Conservation (phyloP, 2,329 filamentous ascomycete genomes). For the Curvularia sp. region DNA sequence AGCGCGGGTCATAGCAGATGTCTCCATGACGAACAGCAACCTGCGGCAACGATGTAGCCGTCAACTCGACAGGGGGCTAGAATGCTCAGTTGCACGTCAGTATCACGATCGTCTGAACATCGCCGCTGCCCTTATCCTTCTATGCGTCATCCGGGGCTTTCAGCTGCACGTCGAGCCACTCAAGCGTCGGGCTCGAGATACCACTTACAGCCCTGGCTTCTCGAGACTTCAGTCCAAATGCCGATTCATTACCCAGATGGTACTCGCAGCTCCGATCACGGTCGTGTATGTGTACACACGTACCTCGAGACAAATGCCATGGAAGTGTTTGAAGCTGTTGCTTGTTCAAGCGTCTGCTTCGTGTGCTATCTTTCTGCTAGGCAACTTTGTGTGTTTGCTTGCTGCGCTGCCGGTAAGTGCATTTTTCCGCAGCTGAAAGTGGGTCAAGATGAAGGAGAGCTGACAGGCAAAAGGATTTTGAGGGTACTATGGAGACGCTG, state of each 20-base stretch:
- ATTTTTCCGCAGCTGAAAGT: background rate
- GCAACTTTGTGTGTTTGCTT: slow-evolving; percentile 9
- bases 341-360: background rate
- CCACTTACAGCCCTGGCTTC: slow-evolving; percentile 10
- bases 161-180: slow-evolving; percentile 6
- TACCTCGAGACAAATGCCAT: background rate
- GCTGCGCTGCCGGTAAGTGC: slow-evolving; percentile 10
- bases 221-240: background rate
- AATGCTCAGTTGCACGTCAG: background rate
- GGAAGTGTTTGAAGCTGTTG: background rate
- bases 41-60: background rate
- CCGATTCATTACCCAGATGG: background rate
- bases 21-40: background rate
- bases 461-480: slow-evolving; percentile 1
- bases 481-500: slow-evolving; percentile 4
- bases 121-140: background rate
- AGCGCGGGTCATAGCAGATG: background rate
- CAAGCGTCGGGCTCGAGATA: background rate
- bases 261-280: slow-evolving; percentile 11
- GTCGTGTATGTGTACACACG: slow-evolving; percentile 2
- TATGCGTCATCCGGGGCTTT: slow-evolving; percentile 3
- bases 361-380: slow-evolving; percentile 2
- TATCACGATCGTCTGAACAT: background rate
- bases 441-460: background rate
- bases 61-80: background rate